Conservation (phyloP, 768 basidiomycete species). For the Phanerochaete sordida region DNA sequence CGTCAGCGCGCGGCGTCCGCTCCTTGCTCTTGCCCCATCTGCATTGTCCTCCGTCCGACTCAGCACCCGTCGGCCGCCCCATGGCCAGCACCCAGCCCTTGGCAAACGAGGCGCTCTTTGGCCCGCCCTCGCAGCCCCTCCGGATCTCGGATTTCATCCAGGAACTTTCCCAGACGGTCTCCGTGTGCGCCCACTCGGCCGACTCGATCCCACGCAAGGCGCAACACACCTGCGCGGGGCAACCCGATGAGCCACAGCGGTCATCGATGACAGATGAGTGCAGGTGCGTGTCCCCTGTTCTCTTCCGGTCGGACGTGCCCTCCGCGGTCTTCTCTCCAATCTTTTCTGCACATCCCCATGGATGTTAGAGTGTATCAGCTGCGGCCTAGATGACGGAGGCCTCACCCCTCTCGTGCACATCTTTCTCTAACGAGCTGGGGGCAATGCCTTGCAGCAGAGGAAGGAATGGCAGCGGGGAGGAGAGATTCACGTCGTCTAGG, state of each 20-base stretch:
- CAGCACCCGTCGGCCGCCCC: background rate
- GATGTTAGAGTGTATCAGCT: too few relatives aligned
- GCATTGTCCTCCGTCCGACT: background rate
- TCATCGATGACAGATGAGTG: constrained; percentile 29
- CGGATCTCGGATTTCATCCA: constrained; percentile 26
- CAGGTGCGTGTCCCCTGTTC: constrained; percentile 23
- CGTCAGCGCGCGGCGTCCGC: background rate
- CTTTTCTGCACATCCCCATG: background rate
- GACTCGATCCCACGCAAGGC: constrained; percentile 10
- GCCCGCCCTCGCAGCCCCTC: constrained; percentile 27
- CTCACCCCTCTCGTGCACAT: too few relatives aligned
- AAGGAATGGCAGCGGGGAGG: too few relatives aligned
- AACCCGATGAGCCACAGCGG: constrained; percentile 13
- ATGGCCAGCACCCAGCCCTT: constrained; percentile 14
- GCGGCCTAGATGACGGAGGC: too few relatives aligned
- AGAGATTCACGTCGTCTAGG: too few relatives aligned
- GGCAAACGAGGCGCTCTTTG: constrained; percentile 23
- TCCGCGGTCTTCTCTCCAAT: too few relatives aligned
- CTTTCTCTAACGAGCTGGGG: too few relatives aligned
- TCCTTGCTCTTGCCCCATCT: background rate
- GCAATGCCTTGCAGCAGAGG: too few relatives aligned
- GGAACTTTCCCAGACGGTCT: background rate
- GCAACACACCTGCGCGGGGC: constrained; percentile 5
- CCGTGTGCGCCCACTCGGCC: constrained; percentile 1
- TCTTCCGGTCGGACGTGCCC: background rate